Percentiles rank a stretch among this genome's conserved stretches.
These are phyloP conservation scores for Monosporascus sp. DNA, from an alignment of 2,329 filamentous ascomycete species.

Conservation along the genomic window DNA sequence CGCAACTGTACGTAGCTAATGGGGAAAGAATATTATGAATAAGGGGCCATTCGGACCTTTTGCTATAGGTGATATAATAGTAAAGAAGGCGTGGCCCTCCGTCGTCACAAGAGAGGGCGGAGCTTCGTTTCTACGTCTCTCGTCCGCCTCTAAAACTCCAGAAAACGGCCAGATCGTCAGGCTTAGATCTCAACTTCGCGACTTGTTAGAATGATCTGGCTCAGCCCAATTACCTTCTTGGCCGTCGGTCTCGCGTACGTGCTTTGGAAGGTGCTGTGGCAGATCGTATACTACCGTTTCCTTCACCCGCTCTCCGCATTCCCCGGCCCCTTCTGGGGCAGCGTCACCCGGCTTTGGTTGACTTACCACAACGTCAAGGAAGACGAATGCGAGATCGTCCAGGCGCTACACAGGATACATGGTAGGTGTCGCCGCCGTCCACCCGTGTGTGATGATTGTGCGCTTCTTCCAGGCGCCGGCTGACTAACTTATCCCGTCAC, in stretches of 20 bases:
- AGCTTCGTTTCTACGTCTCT: too few species aligned
- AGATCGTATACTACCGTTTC: slow-evolving; percentile 44
- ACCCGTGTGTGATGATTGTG: background rate
- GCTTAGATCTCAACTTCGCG: background rate
- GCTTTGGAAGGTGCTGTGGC: slow-evolving; percentile 31
- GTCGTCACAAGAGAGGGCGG: too few species aligned
- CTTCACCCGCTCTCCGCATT: slow-evolving; percentile 47
- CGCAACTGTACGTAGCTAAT: too few species aligned
- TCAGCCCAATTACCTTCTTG: slow-evolving; percentile 26
- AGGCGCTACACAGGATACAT: slow-evolving; percentile 40
- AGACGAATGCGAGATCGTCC: slow-evolving; percentile 37
- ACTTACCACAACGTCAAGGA: slow-evolving; percentile 44
- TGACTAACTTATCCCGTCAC: background rate
- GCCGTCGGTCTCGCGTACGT: slow-evolving; percentile 29
- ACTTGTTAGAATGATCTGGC: slow-evolving; percentile 26
- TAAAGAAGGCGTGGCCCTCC: too few species aligned
- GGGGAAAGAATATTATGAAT: too few species aligned
- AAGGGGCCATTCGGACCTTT: too few species aligned
- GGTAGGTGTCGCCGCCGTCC: slow-evolving; percentile 26
- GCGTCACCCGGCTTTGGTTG: slow-evolving; percentile 49
- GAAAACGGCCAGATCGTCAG: too few species aligned
- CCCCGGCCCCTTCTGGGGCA: slow-evolving; percentile 49
- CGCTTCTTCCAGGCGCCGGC: background rate
- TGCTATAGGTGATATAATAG: too few species aligned
- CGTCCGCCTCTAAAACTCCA: too few species aligned